A percentile compares a stretch with the other conserved stretches of the same genome.
These are phyloP conservation scores for Suillus cothurnatus DNA, from an alignment of 768 basidiomycete species.

Conservation along the genomic window DNA sequence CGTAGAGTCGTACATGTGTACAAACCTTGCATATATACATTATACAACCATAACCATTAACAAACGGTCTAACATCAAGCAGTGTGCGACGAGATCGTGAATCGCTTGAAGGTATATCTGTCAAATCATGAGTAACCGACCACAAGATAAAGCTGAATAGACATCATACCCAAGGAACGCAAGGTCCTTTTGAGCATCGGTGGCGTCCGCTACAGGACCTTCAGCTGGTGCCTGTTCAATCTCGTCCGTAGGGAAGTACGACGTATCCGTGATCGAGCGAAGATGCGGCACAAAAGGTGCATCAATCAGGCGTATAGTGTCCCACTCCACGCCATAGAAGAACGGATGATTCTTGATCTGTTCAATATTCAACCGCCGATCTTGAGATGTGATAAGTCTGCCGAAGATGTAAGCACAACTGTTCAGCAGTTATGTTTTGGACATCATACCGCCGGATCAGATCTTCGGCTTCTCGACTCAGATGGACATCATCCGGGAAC, in stretches of 20 bases:
- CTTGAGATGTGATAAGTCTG: conserved; percentile 84
- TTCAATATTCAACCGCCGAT: conserved; percentile 76
- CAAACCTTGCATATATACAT: conserved; percentile 1
- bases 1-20: neutral
- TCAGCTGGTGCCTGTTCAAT: conserved; percentile 73
- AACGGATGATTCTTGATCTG: conserved; percentile 92
- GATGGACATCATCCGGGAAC: conserved; percentile 94
- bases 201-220: conserved; percentile 36
- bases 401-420: neutral
- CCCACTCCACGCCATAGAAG: conserved; percentile 97
- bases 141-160: conserved; percentile 1
- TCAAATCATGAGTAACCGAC: conserved; percentile 8
- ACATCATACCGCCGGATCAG: conserved; percentile 71
- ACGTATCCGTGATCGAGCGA: conserved; percentile 91
- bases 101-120: conserved; percentile 83
- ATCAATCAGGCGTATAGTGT: conserved; percentile 82
- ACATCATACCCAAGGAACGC: conserved; percentile 64
- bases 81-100: conserved; percentile 61
- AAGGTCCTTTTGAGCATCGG: conserved; percentile 54
- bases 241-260: conserved; percentile 97
- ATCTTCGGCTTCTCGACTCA: conserved; percentile 91
- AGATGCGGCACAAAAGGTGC: conserved; percentile 96
- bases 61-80: conserved; percentile 34
- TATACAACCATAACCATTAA: neutral
- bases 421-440: neutral